Evolutionary conservation across 805 yeast genomes (phyloP).

Genomic region (Suhomyces xylopsoci): DNA sequence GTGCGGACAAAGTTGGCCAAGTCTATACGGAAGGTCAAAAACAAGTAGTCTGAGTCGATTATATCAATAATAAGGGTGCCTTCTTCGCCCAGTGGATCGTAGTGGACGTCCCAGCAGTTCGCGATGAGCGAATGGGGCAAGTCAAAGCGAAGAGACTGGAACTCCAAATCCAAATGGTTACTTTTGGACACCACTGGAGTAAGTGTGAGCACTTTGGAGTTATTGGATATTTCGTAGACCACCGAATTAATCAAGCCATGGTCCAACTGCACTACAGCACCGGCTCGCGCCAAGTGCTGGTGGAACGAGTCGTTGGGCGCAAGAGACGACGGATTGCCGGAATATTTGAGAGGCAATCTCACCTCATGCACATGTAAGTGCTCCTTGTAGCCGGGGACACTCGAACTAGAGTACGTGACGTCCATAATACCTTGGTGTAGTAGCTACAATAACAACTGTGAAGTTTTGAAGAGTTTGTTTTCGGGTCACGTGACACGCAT

Average conservation of each 20-base stretch:
- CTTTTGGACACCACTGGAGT: constrained; percentile 38
- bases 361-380: constrained; percentile 16
- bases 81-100: constrained; percentile 18
- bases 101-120: constrained; percentile 11
- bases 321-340: constrained; percentile 1
- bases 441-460: not conserved
- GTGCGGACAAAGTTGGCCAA: constrained; percentile 37
- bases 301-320: constrained; percentile 25
- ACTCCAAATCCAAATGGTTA: constrained; percentile 29
- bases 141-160: constrained; percentile 31
- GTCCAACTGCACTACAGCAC: constrained; percentile 19
- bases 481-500: not conserved
- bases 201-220: constrained; percentile 29
- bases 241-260: constrained; percentile 22
- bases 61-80: constrained; percentile 48
- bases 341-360: constrained; percentile 25
- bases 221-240: constrained; percentile 29
- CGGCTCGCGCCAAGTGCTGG: constrained; percentile 15
- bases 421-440: constrained; percentile 8
- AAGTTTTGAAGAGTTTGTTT: not conserved
- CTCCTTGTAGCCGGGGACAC: constrained; percentile 17
- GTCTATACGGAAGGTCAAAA: constrained; percentile 49
- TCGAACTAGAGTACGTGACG: constrained; percentile 17
- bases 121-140: constrained; percentile 20
- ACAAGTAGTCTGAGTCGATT: constrained; percentile 48